A percentile compares a stretch with the other conserved stretches of the same genome.
Evolutionary conservation across 2,329 filamentous ascomycete species (phyloP).

Genomic region (Aphanoascus verrucosus): DNA sequence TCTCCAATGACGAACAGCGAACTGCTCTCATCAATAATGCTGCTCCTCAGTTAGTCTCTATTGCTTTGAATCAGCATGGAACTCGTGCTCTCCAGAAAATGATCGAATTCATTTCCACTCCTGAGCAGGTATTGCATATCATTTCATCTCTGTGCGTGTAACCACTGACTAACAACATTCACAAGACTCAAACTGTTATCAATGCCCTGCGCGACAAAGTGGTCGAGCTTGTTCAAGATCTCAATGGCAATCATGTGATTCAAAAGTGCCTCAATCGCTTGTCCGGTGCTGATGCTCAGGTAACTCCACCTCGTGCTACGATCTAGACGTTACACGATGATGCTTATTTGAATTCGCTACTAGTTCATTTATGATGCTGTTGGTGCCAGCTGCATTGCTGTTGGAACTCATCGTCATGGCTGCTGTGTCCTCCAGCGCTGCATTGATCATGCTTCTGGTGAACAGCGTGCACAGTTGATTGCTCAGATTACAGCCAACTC

Average conservation of each 20-base stretch:
- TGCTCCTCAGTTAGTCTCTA: conserved; percentile 74
- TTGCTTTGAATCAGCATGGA: conserved; percentile 93
- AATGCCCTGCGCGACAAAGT: conserved; percentile 71
- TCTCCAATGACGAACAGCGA: conserved; percentile 87
- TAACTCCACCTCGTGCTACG: conserved; percentile 12
- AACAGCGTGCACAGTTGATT: conserved; percentile 81
- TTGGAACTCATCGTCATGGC: conserved; percentile 93
- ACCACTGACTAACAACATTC: conserved; percentile 15
- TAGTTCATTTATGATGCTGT: conserved; percentile 92
- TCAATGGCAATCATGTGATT: conserved; percentile 98
- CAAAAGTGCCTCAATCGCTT: conserved; percentile 98
- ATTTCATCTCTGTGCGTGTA: neutral
- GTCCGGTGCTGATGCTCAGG: conserved; percentile 64
- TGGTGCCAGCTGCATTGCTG: conserved; percentile 71
- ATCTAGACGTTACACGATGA: neutral
- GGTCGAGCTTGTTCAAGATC: conserved; percentile 87
- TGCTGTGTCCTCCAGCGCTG: conserved; percentile 97
- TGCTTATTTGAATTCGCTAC: conserved; percentile 13
- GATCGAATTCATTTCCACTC: conserved; percentile 90
- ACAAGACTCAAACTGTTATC: conserved; percentile 67
- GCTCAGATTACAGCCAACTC: conserved; percentile 77
- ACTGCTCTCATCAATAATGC: conserved; percentile 87
- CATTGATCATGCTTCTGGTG: conserved; percentile 87
- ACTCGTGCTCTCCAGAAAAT: conserved; percentile 97
- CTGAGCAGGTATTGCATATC: conserved; percentile 49